Percentiles rank a stretch among this genome's conserved stretches.
phyloP scores from a whole-genome alignment of 257 asterid species.

The Capsicum rhomboideum region DNA sequence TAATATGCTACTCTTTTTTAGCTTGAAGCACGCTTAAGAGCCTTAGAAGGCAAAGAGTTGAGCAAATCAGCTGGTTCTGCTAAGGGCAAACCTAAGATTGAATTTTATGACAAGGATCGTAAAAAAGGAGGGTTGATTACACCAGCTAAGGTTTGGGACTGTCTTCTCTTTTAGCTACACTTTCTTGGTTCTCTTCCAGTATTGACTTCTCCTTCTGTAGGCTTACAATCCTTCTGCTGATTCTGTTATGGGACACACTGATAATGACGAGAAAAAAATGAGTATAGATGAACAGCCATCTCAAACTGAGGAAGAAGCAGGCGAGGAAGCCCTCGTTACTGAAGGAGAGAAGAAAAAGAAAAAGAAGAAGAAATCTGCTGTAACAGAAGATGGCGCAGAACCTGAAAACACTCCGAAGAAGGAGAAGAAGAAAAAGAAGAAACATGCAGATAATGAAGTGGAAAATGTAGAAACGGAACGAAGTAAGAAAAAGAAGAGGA shows the following conservation, averaged over 20 bases:
- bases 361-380: slow-evolving; percentile 27
- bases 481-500: slow-evolving; percentile 65
- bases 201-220: slow-evolving; percentile 17
- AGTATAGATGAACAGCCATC: slow-evolving; percentile 8
- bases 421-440: slow-evolving; percentile 43
- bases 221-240: slow-evolving; percentile 76
- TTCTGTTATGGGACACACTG: slow-evolving; percentile 40
- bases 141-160: slow-evolving; percentile 50
- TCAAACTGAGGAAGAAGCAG: slow-evolving; percentile 18
- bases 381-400: slow-evolving; percentile 30
- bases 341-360: slow-evolving; percentile 35
- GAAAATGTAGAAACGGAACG: slow-evolving; percentile 20
- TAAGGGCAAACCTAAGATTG: slow-evolving; percentile 82
- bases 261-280: slow-evolving; percentile 13
- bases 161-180: background rate
- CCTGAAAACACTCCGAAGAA: slow-evolving; percentile 33
- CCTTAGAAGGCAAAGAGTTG: slow-evolving; percentile 63
- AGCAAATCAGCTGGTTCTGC: slow-evolving; percentile 69
- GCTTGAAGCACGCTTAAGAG: slow-evolving; percentile 78
- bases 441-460: slow-evolving; percentile 18
- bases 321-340: slow-evolving; percentile 16
- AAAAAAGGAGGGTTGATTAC: slow-evolving; percentile 74
- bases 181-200: background rate
- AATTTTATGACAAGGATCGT: slow-evolving; percentile 71
- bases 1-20: slow-evolving; percentile 4